These are phyloP conservation scores for Pichia scutulata DNA, from an alignment of 805 yeast species.

Conservation along the genomic window DNA sequence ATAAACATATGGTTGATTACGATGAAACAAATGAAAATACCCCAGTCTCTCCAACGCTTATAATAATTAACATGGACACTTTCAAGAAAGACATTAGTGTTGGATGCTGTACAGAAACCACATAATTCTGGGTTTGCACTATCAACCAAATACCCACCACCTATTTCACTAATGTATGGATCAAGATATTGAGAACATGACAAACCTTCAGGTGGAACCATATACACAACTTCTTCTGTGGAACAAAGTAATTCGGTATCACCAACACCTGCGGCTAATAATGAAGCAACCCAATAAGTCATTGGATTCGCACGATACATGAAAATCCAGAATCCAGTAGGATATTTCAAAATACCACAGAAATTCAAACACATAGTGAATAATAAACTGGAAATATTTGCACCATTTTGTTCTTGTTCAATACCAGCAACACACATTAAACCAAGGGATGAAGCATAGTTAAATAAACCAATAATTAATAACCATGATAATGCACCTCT, in stretches of 20 bases:
- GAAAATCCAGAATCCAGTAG: conserved; percentile 67
- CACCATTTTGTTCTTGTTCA: conserved; percentile 55
- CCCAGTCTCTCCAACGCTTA: conserved; percentile 59
- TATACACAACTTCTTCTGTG: conserved; percentile 36
- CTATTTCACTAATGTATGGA: conserved; percentile 29
- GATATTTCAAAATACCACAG: conserved; percentile 69
- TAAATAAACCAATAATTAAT: conserved; percentile 36
- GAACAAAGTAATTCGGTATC: conserved; percentile 41
- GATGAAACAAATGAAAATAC: conserved; percentile 45
- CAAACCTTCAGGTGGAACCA: conserved; percentile 46
- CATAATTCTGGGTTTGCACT: conserved; percentile 44
- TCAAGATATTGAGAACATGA: conserved; percentile 52
- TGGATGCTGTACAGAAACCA: conserved; percentile 47
- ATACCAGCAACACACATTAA: conserved; percentile 52
- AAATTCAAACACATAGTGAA: conserved; percentile 59
- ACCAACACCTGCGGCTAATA: conserved; percentile 50
- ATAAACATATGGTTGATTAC: conserved; percentile 32
- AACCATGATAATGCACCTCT: conserved; percentile 51
- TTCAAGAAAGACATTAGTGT: conserved; percentile 54
- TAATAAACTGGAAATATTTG: conserved; percentile 47
- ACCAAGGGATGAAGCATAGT: conserved; percentile 52
- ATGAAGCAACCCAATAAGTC: conserved; percentile 54
- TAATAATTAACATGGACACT: conserved; percentile 33
- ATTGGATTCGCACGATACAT: conserved; percentile 70
- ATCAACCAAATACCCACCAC: conserved; percentile 45